Base-by-base conservation (phyloP, 73 alveolate genomes). In the Durusdinium trenchii region DNA sequence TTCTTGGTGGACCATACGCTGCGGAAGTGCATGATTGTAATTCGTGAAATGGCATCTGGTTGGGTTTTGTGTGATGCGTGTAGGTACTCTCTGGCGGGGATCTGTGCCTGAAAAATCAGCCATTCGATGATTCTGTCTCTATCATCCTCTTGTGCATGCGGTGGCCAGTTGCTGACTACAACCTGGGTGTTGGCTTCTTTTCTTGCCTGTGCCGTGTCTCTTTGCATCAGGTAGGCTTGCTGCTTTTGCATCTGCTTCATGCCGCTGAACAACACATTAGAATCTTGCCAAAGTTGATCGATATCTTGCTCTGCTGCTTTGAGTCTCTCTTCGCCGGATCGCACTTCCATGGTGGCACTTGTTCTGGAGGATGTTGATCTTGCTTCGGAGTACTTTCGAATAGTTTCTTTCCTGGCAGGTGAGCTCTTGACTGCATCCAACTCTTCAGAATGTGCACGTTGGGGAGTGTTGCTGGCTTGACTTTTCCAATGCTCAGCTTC, bases 201-300 rank as follows among this genome's bases (percentile, higher is more conserved):
- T 54, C 64, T 54, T 54, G 64, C 64, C 20, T 54, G 64, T 20
- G 20, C 9, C 64, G 64, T 54, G 64, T 54, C 64, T 12, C 64
- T 9, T 20, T 54, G 9, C 64, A 54, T 54, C 9, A 54, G 64
- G 64, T 54, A 54, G 9, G 64, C 64, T 54, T 54, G 64, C 79
- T 64, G 79, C 79, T 28, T 64, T 64, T 64, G 79, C 38, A 64
- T 28, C 79, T 64, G 79, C 79, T 64, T 64, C 79, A 64, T 9
- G n/a, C 42, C 79, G 79, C 23, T 16, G 38, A 9, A 64, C 42
- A 64, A 28, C 9, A 28, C 79, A 35, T 64, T 38, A 6, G 79
- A 16, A 28, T 64, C 79, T 9, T 28, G 9, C 45, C 42, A 64
- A 64, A 64, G 69, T 57, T 12, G 12, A 23, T 57, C 23, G 69